These are phyloP conservation scores for Leccinum subtestaceum DNA, from an alignment of 768 basidiomycete species.

Conservation along the genomic window DNA sequence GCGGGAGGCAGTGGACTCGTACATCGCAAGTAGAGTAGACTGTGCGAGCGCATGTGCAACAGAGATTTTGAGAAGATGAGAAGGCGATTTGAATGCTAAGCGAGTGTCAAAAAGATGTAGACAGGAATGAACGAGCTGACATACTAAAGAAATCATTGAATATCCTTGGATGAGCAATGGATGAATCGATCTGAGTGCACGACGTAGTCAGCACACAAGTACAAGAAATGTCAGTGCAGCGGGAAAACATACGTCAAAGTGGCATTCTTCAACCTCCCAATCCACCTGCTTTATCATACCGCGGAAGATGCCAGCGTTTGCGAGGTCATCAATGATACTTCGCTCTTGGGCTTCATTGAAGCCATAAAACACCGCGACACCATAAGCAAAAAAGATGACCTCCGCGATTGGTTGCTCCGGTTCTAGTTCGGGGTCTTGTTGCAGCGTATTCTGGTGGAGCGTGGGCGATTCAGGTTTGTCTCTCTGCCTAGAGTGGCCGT, in stretches of 20 bases:
- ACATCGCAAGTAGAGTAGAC: conserved; percentile 86
- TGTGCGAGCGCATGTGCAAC: conserved; percentile 93
- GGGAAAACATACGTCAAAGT: conserved; percentile 60
- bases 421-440: conserved; percentile 10
- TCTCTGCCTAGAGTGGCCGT: not conserved
- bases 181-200: conserved; percentile 65
- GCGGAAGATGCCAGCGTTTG: conserved; percentile 65
- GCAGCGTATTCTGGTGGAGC: not conserved
- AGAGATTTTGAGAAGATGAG: conserved; percentile 88
- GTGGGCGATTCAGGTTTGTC: conserved; percentile 7
- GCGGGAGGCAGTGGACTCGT: conserved; percentile 73
- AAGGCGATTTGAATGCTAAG: conserved; percentile 85
- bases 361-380: conserved; percentile 92
- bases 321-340: conserved; percentile 81
- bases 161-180: conserved; percentile 84
- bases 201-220: not conserved
- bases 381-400: conserved; percentile 80
- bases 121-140: conserved; percentile 27
- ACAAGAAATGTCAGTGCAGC: too few species aligned
- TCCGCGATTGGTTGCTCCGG: conserved; percentile 57
- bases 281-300: conserved; percentile 59
- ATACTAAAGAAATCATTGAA: conserved; percentile 96
- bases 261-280: conserved; percentile 94
- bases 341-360: conserved; percentile 75
- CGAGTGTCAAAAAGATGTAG: not conserved